phyloP scores from a whole-genome alignment of 129 eudicot genomes.

The Smallanthus sonchifolius region DNA sequence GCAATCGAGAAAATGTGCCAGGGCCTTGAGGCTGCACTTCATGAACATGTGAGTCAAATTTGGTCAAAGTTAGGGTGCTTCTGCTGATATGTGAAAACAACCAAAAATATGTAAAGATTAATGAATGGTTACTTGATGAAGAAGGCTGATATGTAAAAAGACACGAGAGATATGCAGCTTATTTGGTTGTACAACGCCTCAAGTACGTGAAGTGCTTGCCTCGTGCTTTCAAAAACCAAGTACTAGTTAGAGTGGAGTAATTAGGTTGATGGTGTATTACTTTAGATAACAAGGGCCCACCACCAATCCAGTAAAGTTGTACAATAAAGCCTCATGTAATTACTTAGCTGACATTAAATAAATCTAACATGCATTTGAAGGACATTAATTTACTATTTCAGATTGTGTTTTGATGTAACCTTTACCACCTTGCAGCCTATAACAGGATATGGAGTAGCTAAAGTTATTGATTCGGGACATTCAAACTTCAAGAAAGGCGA shows the following conservation, averaged over 20 bases:
- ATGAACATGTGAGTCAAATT: too few relatives aligned
- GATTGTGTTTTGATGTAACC: background rate
- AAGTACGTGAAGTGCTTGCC: too few relatives aligned
- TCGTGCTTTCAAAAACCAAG: background rate
- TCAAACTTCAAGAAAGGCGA: conserved; percentile 58
- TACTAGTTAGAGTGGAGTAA: background rate
- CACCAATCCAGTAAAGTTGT: background rate
- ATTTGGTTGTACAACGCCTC: background rate
- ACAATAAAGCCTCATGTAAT: background rate
- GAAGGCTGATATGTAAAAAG: too few relatives aligned
- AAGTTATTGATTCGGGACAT: conserved; percentile 56
- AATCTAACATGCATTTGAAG: background rate
- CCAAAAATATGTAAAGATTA: background rate
- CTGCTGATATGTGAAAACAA: background rate
- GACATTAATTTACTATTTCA: background rate
- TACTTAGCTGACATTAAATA: background rate
- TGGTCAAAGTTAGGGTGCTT: background rate
- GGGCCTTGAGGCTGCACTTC: too few relatives aligned
- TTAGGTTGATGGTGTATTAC: background rate
- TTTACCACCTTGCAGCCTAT: conserved; percentile 39
- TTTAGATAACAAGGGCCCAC: background rate
- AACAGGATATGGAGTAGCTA: conserved; percentile 55
- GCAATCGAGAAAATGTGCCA: too few relatives aligned
- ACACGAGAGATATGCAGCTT: background rate
- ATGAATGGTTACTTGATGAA: background rate